Base-by-base conservation (phyloP, 352 stramenopile genomes). In the Blastocystis sp. region DNA sequence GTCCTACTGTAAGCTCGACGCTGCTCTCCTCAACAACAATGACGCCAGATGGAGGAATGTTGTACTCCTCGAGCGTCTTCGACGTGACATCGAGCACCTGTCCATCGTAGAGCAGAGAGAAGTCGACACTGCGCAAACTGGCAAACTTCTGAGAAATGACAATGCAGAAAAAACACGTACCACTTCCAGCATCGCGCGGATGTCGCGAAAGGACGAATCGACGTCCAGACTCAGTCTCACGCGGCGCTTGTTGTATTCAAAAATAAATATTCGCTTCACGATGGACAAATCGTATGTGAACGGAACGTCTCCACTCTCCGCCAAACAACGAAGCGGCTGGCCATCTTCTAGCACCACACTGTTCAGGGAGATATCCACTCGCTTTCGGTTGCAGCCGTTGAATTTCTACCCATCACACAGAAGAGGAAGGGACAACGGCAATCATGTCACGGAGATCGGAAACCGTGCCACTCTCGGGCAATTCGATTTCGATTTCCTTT, bases 211-310 rank as follows among this genome's bases (percentile, higher is more conserved):
- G 3, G 37, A 33, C 29, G n/a, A 85, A 70, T 85, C 74, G 4
- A 85, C 74, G 55, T 85, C 50, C 31, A 69, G 16, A 33, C 19
- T 39, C 24, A 63, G 29, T 50, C 55, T 85, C 33, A 85, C 13
- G 19, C n/a, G 35, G 12, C 55, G 51, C 26, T 63, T 63, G 55
- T 85, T 85, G 21, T 45, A 85, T 33, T 85, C 55, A 31, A 85
- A 85, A 33, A 59, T 85, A 41, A 59, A 85, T 29, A 59, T 35
- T 50, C 50, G 41, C 10, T 69, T 85, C 13, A 51, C 10, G n/a
- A 69, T 55, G 10, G 59, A 29, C 26, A 69, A 29, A 41, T 69
- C 55, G 45, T 85, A 85, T 35, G n/a, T 31, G 70, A 85, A 85
- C 9, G 74, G 41, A 33, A 55, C 60, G 29, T 59, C 74, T 2